phyloP scores from a whole-genome alignment of 495 filamentous ascomycete genomes.

The Neurospora tetrasperma region DNA sequence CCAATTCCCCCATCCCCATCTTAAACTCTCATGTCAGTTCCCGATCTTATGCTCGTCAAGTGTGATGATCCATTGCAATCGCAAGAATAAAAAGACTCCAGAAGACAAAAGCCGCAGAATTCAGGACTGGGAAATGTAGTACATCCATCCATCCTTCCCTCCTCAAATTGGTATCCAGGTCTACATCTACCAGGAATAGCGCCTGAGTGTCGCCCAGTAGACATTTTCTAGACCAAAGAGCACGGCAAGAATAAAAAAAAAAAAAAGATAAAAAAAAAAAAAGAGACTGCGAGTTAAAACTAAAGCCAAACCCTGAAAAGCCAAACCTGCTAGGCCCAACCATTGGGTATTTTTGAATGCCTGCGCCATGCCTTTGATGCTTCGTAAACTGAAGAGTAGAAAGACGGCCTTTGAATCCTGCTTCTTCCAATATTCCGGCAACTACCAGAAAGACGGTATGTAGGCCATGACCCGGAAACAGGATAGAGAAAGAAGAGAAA shows the following conservation, averaged over 20 bases:
- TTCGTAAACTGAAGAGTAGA: not conserved
- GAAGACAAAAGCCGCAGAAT: not conserved
- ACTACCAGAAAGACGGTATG: not conserved
- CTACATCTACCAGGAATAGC: not conserved
- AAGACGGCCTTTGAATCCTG: not conserved
- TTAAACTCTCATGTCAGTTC: not conserved
- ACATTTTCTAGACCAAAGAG: not conserved
- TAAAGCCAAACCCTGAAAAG: not conserved
- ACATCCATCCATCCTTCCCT: not conserved
- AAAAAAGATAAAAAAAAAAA: not conserved
- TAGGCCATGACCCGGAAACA: not conserved
- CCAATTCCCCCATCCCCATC: not conserved
- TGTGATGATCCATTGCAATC: not conserved
- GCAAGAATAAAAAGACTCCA: not conserved
- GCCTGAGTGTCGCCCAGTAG: not conserved
- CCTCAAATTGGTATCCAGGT: not conserved
- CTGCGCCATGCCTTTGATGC: not conserved
- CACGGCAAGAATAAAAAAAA: not conserved
- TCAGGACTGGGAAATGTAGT: not conserved
- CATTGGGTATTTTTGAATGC: not conserved
- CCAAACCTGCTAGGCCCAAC: not conserved
- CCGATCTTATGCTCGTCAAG: not conserved
- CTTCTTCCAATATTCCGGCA: not conserved
- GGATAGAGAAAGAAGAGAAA: not conserved
- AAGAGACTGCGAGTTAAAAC: constrained; percentile 7